phyloP scores from a whole-genome alignment of 169 alveolate genomes.

The Condylostoma magnum region DNA sequence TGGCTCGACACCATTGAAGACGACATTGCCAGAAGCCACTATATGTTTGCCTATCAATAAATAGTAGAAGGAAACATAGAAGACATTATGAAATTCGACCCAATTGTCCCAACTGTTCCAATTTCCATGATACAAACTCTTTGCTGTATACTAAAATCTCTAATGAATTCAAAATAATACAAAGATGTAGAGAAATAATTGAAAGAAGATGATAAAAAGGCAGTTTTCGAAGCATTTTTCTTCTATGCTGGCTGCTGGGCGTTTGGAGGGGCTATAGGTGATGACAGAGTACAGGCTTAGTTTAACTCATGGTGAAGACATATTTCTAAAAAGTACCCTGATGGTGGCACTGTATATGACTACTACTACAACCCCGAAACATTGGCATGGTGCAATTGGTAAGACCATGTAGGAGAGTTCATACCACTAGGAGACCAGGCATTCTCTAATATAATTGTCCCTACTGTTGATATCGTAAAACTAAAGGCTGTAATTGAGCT shows the following conservation, averaged over 20 bases:
- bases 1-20: slow-evolving; percentile 88
- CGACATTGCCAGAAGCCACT: slow-evolving; percentile 85
- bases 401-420: slow-evolving; percentile 62
- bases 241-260: slow-evolving; percentile 94
- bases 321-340: slow-evolving; percentile 91
- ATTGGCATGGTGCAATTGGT: slow-evolving; percentile 80
- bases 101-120: slow-evolving; percentile 85
- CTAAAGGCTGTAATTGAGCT: slow-evolving; percentile 80
- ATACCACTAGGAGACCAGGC: slow-evolving; percentile 66
- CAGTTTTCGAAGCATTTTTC: slow-evolving; percentile 91
- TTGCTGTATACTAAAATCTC: slow-evolving; percentile 84
- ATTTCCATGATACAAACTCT: slow-evolving; percentile 85
- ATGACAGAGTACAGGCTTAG: slow-evolving; percentile 75
- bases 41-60: slow-evolving; percentile 85
- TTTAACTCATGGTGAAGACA: slow-evolving; percentile 77
- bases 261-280: slow-evolving; percentile 91
- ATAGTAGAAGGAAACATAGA: slow-evolving; percentile 83
- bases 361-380: slow-evolving; percentile 82
- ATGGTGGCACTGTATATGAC: slow-evolving; percentile 90
- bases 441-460: slow-evolving; percentile 73
- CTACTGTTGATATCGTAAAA: slow-evolving; percentile 76
- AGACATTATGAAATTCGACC: slow-evolving; percentile 71
- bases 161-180: slow-evolving; percentile 73
- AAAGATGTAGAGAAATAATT: slow-evolving; percentile 68
- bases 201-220: slow-evolving; percentile 88